A percentile compares a stretch with the other conserved stretches of the same genome.
Conservation (phyloP, 352 stramenopile genomes). For the Globisporangium emineosum region DNA sequence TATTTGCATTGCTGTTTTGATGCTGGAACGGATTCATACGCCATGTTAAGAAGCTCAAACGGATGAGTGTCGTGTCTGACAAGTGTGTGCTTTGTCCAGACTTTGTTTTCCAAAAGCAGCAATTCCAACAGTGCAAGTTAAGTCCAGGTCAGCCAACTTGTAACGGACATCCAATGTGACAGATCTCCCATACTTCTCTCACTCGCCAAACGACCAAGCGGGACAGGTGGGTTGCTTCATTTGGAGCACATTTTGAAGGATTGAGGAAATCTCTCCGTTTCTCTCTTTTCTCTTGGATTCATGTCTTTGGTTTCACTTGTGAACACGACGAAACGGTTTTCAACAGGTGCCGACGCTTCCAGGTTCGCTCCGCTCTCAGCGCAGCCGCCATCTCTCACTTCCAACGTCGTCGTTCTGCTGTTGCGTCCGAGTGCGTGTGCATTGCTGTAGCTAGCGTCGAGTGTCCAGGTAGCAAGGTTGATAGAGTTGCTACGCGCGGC, state of each 20-base stretch:
- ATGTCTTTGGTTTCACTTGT: neutral
- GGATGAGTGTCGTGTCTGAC: too few species aligned
- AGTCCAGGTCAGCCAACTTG: neutral
- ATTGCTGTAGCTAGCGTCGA: neutral
- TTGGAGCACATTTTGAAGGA: neutral
- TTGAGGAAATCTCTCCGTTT: neutral
- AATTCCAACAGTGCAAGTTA: neutral
- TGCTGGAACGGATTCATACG: neutral
- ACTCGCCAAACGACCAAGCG: too few species aligned
- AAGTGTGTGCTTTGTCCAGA: neutral
- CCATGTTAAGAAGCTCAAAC: too few species aligned
- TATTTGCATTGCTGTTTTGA: neutral
- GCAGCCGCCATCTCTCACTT: neutral
- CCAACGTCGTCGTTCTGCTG: conserved; percentile 1
- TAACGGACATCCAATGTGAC: neutral
- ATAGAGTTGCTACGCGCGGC: neutral
- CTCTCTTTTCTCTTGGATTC: neutral
- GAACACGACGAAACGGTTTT: neutral
- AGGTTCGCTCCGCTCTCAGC: neutral
- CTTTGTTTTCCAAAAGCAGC: neutral
- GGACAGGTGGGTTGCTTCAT: neutral
- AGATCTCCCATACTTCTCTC: neutral
- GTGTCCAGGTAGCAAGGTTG: neutral
- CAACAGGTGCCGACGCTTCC: conserved; percentile 5
- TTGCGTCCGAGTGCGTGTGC: neutral